A percentile compares a stretch with the other conserved stretches of the same genome.
Evolutionary conservation across 2,329 filamentous ascomycete genomes (phyloP).

Genomic region (Sporothrix globosa): DNA sequence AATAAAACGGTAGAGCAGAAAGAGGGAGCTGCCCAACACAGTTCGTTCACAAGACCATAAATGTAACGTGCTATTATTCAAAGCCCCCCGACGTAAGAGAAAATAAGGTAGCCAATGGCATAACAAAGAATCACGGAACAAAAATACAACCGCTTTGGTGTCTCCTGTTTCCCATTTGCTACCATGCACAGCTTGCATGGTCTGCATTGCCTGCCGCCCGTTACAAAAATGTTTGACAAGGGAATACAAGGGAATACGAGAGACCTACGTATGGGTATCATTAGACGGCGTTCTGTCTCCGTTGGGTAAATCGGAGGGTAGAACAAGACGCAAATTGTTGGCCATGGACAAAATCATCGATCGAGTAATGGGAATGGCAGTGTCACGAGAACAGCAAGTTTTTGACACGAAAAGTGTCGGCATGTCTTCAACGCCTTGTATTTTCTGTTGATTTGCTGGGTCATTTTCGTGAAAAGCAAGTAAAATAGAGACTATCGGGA

Average conservation of each 20-base stretch:
- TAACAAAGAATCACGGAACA: conserved; percentile 23
- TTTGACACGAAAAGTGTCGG: neutral
- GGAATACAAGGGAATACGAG: too few species aligned
- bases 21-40: neutral
- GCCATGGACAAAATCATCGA: neutral
- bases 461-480: neutral
- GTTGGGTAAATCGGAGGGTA: conserved; percentile 15
- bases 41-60: too few species aligned
- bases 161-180: neutral
- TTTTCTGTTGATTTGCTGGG: neutral
- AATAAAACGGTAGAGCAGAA: neutral
- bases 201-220: conserved; percentile 18
- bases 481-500: neutral
- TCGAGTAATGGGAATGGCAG: conserved; percentile 27
- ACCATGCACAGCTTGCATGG: neutral
- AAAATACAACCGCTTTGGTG: neutral
- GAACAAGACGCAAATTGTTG: neutral
- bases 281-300: neutral
- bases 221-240: conserved; percentile 11
- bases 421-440: neutral
- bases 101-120: conserved; percentile 13
- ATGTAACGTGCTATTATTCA: neutral
- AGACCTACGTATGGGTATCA: too few species aligned
- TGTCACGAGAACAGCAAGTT: conserved; percentile 2
- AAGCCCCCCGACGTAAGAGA: neutral